Evolutionary conservation across 2,329 filamentous ascomycete species (phyloP), one percentile per base, ranked within the genome.

Genomic region (Claviceps sp.): DNA sequence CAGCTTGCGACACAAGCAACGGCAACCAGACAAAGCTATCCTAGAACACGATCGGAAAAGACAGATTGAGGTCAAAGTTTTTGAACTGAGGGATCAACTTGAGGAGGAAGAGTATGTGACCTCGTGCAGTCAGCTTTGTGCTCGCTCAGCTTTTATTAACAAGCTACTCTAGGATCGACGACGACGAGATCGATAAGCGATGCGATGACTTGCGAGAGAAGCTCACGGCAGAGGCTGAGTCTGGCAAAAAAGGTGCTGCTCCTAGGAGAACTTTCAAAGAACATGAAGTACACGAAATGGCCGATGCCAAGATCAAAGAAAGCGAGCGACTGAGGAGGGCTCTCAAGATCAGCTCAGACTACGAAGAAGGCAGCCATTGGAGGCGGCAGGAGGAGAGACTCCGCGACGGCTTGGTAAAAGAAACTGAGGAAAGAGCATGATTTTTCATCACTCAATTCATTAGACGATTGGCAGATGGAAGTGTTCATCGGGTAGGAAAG

Each of bases 271-370:
- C 80, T 10, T 76, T 97, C 57, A 98, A 97, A 71, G 77, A 83
- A 58, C 89, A 97, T 69, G 89, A 97, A 70, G 89, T 97, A 19
- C 93, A 98, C 72, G 93, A 97, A 70, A 77, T 95, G 66, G 93
- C 93, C 17, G 87, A 93, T 62, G 93, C 91, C 55, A 98, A 98
- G 77, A 91, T 95, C 59, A 85, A 88, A 66, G 93, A 98, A 76
- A 95, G 85, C 68, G 90, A 97, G 70, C 79, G 87, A 60, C 72
- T 98, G 65, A 75, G 91, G 57, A 87, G 77, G 68, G 93, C 93
- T 7, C 74, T 98, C 58, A 90, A 89, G 48, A 95, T 97, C 61
- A 83, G 83, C 63, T 84, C 84, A 64, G 78, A 91, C 65, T 93
- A 93, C 61, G 83, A 91, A 64, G 88, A 94, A 67, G 89, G 88